Conservation (phyloP, 1,284 basidiomycete species). For the Trichosporon asahii region DNA sequence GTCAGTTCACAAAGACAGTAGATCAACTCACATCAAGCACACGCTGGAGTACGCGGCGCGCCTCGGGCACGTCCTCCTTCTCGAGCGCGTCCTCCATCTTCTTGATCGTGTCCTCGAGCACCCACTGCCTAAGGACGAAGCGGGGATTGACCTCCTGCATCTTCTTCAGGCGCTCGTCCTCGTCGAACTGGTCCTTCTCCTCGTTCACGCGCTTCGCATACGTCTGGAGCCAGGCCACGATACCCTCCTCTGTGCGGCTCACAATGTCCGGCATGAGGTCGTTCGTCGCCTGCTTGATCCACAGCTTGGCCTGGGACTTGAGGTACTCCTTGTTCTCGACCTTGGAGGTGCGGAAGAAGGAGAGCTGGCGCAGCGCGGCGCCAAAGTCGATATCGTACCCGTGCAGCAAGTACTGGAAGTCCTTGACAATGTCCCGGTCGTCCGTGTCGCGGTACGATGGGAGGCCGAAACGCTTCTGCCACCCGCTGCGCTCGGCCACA, state of each 20-base stretch:
- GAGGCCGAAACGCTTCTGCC: slow-evolving; percentile 76
- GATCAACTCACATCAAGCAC: slow-evolving; percentile 29
- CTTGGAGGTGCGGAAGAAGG: slow-evolving; percentile 61
- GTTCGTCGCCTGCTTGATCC: slow-evolving; percentile 55
- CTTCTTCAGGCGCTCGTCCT: slow-evolving; percentile 39
- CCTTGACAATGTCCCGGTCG: slow-evolving; percentile 62
- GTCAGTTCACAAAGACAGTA: neutral
- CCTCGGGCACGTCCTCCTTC: slow-evolving; percentile 51
- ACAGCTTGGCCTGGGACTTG: slow-evolving; percentile 55
- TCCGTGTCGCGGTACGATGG: slow-evolving; percentile 54
- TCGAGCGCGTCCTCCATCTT: slow-evolving; percentile 66
- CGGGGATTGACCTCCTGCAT: slow-evolving; percentile 66
- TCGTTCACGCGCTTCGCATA: slow-evolving; percentile 63
- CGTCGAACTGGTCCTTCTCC: slow-evolving; percentile 22
- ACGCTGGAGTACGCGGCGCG: slow-evolving; percentile 28
- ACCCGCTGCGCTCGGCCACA: slow-evolving; percentile 61
- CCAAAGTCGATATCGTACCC: slow-evolving; percentile 75
- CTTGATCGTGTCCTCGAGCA: slow-evolving; percentile 81
- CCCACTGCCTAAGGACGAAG: slow-evolving; percentile 87
- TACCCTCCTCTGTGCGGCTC: slow-evolving; percentile 55
- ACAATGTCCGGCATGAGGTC: slow-evolving; percentile 55
- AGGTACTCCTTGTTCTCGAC: slow-evolving; percentile 39
- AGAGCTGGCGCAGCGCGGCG: slow-evolving; percentile 68
- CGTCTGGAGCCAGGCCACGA: slow-evolving; percentile 64
- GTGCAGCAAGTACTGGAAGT: slow-evolving; percentile 68